Evolutionary conservation across 2,329 filamentous ascomycete species (phyloP).

Genomic region (Diplodia intermedia): DNA sequence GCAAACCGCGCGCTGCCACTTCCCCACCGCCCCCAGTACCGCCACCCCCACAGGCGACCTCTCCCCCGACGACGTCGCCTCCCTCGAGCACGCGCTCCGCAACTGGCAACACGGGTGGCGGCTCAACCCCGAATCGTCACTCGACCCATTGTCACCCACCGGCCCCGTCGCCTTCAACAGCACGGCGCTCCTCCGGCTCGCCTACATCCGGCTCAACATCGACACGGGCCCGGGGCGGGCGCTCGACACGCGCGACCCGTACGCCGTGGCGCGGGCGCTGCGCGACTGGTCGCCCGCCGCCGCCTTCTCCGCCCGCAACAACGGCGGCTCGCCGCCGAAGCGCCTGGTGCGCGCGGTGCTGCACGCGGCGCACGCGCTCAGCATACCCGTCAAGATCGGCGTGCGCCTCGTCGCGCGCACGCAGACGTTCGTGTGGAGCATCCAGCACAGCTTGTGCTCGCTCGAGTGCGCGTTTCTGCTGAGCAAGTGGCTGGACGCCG

Average conservation of each 20-base stretch:
- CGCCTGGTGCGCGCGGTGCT: slow-evolving; percentile 67
- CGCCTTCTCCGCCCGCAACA: slow-evolving; percentile 42
- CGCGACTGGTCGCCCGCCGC: slow-evolving; percentile 61
- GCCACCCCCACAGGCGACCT: slow-evolving; percentile 37
- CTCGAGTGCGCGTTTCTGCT: slow-evolving; percentile 51
- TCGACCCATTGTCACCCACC: slow-evolving; percentile 60
- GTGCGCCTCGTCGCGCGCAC: slow-evolving; percentile 50
- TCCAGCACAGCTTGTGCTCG: slow-evolving; percentile 50
- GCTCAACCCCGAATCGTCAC: slow-evolving; percentile 50
- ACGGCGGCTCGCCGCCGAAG: slow-evolving; percentile 61
- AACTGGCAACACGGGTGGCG: slow-evolving; percentile 53
- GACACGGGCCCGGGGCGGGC: slow-evolving; percentile 66
- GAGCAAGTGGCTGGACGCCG: slow-evolving; percentile 51
- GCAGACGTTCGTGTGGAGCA: slow-evolving; percentile 50
- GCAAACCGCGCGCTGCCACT: slow-evolving; percentile 52
- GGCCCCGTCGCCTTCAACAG: slow-evolving; percentile 72
- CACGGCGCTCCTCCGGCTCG: slow-evolving; percentile 65
- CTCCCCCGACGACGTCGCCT: slow-evolving; percentile 49
- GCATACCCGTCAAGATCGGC: slow-evolving; percentile 66
- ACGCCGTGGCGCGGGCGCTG: slow-evolving; percentile 67
- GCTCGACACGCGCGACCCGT: slow-evolving; percentile 69
- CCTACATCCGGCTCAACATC: slow-evolving; percentile 70
- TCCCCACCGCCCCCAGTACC: slow-evolving; percentile 38
- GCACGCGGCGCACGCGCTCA: slow-evolving; percentile 72
- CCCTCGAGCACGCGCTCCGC: slow-evolving; percentile 53